Conservation (phyloP, 345 rosid genomes). For the Pugionium cornutum region DNA sequence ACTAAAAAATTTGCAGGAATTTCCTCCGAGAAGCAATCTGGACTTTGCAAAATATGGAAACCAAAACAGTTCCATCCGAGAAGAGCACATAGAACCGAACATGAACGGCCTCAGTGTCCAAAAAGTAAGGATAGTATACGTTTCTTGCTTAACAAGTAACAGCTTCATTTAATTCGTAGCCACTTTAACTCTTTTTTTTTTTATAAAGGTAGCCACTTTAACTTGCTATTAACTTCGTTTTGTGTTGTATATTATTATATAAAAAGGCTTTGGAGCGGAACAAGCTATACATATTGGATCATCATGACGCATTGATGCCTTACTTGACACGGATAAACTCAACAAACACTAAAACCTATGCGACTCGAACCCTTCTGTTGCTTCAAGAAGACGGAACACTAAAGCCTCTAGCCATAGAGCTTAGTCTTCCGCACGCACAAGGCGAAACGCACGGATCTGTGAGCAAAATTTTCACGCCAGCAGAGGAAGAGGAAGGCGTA, state of each 20-base stretch:
- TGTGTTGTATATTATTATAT: not conserved
- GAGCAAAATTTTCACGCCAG: slow-evolving; percentile 76
- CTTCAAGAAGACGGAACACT: slow-evolving; percentile 69
- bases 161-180: not conserved
- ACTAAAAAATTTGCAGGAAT: slow-evolving; percentile 47
- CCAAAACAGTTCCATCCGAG: slow-evolving; percentile 59
- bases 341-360: slow-evolving; percentile 78
- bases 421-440: slow-evolving; percentile 87
- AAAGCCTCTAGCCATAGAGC: slow-evolving; percentile 80
- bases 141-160: slow-evolving; percentile 21
- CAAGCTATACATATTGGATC: slow-evolving; percentile 69
- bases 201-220: not conserved
- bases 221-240: not conserved
- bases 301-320: slow-evolving; percentile 82
- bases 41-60: slow-evolving; percentile 60
- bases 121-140: slow-evolving; percentile 41
- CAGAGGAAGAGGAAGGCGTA: slow-evolving; percentile 53
- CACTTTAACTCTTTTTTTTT: not conserved
- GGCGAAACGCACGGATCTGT: slow-evolving; percentile 66
- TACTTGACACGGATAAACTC: slow-evolving; percentile 67
- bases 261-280: slow-evolving; percentile 59
- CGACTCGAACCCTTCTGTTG: slow-evolving; percentile 68
- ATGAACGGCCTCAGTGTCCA: slow-evolving; percentile 68
- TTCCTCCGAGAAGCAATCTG: slow-evolving; percentile 74
- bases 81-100: slow-evolving; percentile 52